Base-by-base conservation (phyloP, 2,329 filamentous ascomycete species). In the Aspergillus neoniger region DNA sequence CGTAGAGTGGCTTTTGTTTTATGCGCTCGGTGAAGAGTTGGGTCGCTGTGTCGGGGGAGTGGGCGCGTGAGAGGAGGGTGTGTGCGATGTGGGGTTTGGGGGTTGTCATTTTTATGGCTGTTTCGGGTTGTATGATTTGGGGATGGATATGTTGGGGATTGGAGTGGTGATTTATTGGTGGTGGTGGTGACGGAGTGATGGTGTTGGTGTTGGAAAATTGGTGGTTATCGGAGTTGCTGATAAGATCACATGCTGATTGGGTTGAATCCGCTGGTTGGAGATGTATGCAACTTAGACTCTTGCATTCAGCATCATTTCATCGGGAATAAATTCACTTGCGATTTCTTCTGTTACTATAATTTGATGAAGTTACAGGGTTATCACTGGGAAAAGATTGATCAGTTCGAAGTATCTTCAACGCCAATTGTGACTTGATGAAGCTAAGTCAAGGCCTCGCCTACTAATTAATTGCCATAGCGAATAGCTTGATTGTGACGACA, bases 1-100 rank as follows among this genome's bases (percentile, higher is more conserved):
- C 86, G 70, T 89, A 86, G 59, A 97, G 86, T 0, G 91, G 88
- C 50, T 92, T 91, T 72, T 91, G 88, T 69, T 91, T 87, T 74
- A 96, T 86, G 76, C 92, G 92, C 65, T 96, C 91, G 63, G 84
- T 82, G 81, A 90, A 94, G 76, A 96, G 91, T 57, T 87, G 84
- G 36, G 81, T 80, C 57, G 88, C 86, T 59, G 85, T 88, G 65
- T 89, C 84, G 25, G 91, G 88, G 2, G 91, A 89, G 77, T 96
- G 92, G 9, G 91, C 92, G 69, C 91, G 88, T 5, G 84, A 78
- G 56, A 98, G 88, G 54, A 97, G 86, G 7, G 82, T 78, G 65
- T 87, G 83, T 0, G 86, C 87, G 9, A 85, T 77, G 65, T 81
- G 50, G 62, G 70, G 71, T 60, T 71, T 57, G 50, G 32, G 32